Percentiles rank a stretch among this genome's conserved stretches.
These are phyloP conservation scores for Tubosaeta sp. DNA, from an alignment of 768 basidiomycete species.

Conservation along the genomic window DNA sequence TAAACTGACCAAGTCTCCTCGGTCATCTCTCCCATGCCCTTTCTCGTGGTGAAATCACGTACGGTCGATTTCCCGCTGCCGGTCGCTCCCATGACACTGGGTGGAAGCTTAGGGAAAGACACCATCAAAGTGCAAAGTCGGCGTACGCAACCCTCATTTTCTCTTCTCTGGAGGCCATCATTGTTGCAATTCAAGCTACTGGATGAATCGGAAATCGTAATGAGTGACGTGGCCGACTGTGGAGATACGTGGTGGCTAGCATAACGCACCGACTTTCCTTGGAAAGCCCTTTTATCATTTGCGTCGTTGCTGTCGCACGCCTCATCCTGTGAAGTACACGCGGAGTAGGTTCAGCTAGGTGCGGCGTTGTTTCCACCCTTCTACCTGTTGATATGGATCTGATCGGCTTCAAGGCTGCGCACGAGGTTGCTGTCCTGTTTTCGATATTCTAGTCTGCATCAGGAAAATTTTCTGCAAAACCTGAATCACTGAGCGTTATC, in stretches of 20 bases:
- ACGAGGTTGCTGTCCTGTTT: slow-evolving; percentile 8
- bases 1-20: slow-evolving; percentile 8
- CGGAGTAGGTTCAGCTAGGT: not conserved
- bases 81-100: slow-evolving; percentile 22
- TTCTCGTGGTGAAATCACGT: not conserved
- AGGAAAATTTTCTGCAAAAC: not conserved
- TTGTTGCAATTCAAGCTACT: not conserved
- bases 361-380: not conserved
- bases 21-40: not conserved
- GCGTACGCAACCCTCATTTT: slow-evolving; percentile 21
- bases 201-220: not conserved
- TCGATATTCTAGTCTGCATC: not conserved
- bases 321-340: not conserved
- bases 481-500: too few relatives aligned
- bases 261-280: not conserved
- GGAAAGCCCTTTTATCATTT: slow-evolving; percentile 4
- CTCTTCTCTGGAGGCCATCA: slow-evolving; percentile 9
- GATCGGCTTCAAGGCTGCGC: slow-evolving; percentile 11
- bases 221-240: not conserved
- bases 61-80: slow-evolving; percentile 25
- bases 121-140: not conserved
- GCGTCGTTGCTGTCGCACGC: not conserved
- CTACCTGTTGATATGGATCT: not conserved
- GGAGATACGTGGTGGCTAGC: not conserved
- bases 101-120: slow-evolving; percentile 1